Base-by-base conservation (phyloP, 306 rosid species). In the Lathyrus tuberosus region DNA sequence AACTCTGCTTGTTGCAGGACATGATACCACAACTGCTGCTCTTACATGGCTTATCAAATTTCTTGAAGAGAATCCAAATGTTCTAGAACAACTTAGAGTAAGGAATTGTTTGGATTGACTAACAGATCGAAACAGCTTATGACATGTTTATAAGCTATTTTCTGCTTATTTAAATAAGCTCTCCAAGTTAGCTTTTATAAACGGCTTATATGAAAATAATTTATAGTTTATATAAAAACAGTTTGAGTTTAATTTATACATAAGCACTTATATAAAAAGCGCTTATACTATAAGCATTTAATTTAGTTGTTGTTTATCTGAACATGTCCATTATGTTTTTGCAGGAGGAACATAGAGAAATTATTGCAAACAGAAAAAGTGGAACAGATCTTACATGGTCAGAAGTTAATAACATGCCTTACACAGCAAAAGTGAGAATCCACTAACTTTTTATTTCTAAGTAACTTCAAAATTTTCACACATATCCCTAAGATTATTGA, bases 21-120 rank as follows among this genome's bases (percentile, higher is more conserved):
- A 91, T 75, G 97, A 89, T 58, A 89, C 97, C 40, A 91, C 97
- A 8, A 91, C 97, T 44, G 97, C 96, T 71, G 96, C 85, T 71
- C 97, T 91, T 52, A 89, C 97, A 15, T 91, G 96, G 96, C 69
- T 91, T 9, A 67, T 84, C 74, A 89, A 91, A 68, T 91, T 91
- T 76, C 94, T 91, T 41, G 91, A 78, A 72, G 91, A 87, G 70
- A 91, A 91, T 62, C 90, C 87, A 20, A 4, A 48, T 62, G 96
- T 85, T 72, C 75, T 91, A 65, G 90, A 89, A 44, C 65, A 83
- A 76, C 67, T 91, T 43, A 79, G 97, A 59, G 96, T 89, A 86
- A 53, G 60, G 8, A 5, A 9, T 1, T 53, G 8, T 22, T 53
- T 53, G 15, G n/a, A 51, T 51, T 9, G 57, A 51, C 14, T 17